A percentile compares a stretch with the other conserved stretches of the same genome.
Conservation (phyloP, 768 basidiomycete species). For the Tylopilus felleus region DNA sequence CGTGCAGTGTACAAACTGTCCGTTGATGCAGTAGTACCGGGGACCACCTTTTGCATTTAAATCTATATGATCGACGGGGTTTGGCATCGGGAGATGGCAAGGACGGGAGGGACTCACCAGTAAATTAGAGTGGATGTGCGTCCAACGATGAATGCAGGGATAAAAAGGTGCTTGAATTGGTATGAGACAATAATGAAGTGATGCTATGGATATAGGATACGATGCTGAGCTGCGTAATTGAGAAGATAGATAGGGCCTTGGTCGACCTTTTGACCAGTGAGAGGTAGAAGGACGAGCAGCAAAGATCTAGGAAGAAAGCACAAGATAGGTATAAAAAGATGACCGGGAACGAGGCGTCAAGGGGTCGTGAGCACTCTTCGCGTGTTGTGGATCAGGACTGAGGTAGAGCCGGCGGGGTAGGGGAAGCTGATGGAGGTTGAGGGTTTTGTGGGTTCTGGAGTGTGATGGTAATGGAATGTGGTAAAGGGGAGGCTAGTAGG, state of each 20-base stretch:
- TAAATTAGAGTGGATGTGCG: conserved; percentile 43
- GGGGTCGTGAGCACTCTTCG: conserved; percentile 53
- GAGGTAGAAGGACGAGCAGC: conserved; percentile 35
- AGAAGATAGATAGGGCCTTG: conserved; percentile 36
- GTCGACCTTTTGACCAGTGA: conserved; percentile 38
- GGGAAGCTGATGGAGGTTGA: conserved; percentile 35
- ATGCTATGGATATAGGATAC: conserved; percentile 41
- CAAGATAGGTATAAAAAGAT: conserved; percentile 59
- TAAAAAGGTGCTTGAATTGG: conserved; percentile 43
- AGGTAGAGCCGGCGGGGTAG: conserved; percentile 27
- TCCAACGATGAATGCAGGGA: conserved; percentile 45
- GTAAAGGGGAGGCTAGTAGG: conserved; percentile 54
- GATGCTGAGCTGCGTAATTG: conserved; percentile 39
- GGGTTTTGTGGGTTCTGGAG: conserved; percentile 34
- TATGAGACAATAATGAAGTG: conserved; percentile 49
- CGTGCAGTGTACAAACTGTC: conserved; percentile 35
- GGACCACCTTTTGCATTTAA: conserved; percentile 73
- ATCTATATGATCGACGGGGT: conserved; percentile 33
- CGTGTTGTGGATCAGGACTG: conserved; percentile 36
- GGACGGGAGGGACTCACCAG: conserved; percentile 35
- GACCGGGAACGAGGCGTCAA: conserved; percentile 42
- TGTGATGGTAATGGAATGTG: conserved; percentile 46
- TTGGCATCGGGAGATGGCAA: conserved; percentile 15
- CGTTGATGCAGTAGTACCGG: conserved; percentile 45
- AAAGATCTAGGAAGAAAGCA: conserved; percentile 37